Conservation (phyloP, 2,329 filamentous ascomycete genomes). For the Aaosphaeria arxii region DNA sequence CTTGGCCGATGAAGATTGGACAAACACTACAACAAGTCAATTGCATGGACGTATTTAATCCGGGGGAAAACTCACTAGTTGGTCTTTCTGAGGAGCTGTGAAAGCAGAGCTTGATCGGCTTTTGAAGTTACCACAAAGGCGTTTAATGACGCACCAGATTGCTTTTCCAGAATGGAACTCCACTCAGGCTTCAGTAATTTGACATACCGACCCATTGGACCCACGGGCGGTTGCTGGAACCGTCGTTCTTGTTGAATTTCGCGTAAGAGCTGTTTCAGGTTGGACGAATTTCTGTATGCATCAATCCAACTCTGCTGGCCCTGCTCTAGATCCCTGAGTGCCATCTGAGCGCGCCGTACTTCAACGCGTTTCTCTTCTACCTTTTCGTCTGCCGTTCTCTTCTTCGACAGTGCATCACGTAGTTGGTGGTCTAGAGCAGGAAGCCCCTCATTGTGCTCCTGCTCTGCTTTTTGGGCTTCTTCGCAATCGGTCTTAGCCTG, state of each 20-base stretch:
- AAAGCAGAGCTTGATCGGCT: conserved; percentile 69
- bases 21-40: conserved; percentile 19
- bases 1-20: conserved; percentile 64
- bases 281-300: conserved; percentile 58
- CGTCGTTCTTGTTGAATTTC: conserved; percentile 67
- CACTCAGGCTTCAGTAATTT: conserved; percentile 76
- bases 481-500: conserved; percentile 53
- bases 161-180: conserved; percentile 77
- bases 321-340: conserved; percentile 50
- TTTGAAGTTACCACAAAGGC: conserved; percentile 81
- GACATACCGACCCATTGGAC: conserved; percentile 78
- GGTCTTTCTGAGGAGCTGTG: conserved; percentile 59
- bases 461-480: conserved; percentile 43
- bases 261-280: conserved; percentile 61
- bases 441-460: conserved; percentile 40
- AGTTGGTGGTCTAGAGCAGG: conserved; percentile 35
- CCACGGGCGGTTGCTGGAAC: conserved; percentile 72
- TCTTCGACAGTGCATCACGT: conserved; percentile 25
- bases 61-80: conserved; percentile 43
- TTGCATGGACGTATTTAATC: neutral
- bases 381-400: conserved; percentile 15
- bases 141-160: conserved; percentile 66
- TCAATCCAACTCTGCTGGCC: conserved; percentile 60
- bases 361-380: conserved; percentile 43
- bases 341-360: conserved; percentile 50